Base-by-base conservation (phyloP, 768 basidiomycete genomes). In the Mycena crocata region DNA sequence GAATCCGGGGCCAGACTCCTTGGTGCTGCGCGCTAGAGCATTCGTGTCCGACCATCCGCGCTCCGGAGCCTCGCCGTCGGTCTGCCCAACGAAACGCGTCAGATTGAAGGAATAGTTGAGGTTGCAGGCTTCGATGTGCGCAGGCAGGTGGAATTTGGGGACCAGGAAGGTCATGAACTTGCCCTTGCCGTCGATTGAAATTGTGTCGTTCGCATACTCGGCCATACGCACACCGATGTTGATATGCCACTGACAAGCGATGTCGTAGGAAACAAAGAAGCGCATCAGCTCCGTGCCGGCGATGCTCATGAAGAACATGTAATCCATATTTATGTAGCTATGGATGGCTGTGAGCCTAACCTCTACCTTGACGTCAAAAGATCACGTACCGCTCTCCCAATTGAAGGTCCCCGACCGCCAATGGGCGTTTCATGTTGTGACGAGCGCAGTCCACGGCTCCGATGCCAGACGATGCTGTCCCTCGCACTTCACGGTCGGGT, bases 51-150 rank as follows among this genome's bases (percentile, higher is more conserved):
- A 56, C 82, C 81, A 83, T 0, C 73, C 73, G 0, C 76, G 68
- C 65, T 83, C 82, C 0, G 72, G 69, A 5, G 70, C 76, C 62
- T 82, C 80, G 0, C 81, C 81, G 59, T 80, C 75, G 1, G 76
- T 77, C 9, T 71, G 70, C 3, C 76, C 79, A 55, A 69, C 72
- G 13, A 71, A 69, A 6, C 37, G 52, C 8, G 66, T 68, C 40
- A 58, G 70, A 31, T 76, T 76, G 61, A 78, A 73, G 0, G 72
- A 74, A 31, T 70, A 77, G 0, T 48, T 14, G 2, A 46, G 44
- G 6, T 65, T 71, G 52, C 77, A 78, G 2, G 37, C 39, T 14
- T 48, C 48, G 14, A 71, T 61, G 55, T 79, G 77, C 2, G 72
- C 76, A 0, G 69, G 70, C 0, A 75, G 61, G 51, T 80, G 78